Evolutionary conservation across 805 yeast genomes (phyloP).

Genomic region (Spathaspora girioi): DNA sequence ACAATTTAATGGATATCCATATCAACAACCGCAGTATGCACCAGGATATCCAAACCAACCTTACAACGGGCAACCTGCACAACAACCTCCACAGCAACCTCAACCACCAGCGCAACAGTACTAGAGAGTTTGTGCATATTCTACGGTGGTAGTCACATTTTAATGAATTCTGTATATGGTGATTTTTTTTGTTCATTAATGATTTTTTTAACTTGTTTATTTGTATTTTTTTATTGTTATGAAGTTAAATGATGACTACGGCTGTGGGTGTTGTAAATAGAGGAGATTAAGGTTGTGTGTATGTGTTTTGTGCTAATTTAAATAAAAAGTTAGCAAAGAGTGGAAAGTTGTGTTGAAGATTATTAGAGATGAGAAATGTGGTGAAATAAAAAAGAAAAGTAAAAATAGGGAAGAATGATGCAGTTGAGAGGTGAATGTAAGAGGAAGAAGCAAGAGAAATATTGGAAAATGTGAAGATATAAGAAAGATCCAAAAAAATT

Average conservation of each 20-base stretch:
- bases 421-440: background rate
- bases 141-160: background rate
- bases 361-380: background rate
- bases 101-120: constrained; percentile 10
- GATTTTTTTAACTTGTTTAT: background rate
- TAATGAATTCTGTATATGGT: background rate
- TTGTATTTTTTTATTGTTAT: background rate
- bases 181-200: background rate
- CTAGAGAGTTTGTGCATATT: background rate
- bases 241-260: background rate
- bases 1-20: constrained; percentile 17
- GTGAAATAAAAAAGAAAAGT: background rate
- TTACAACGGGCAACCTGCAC: constrained; percentile 1
- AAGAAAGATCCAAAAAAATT: background rate
- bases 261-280: background rate
- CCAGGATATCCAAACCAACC: constrained; percentile 8
- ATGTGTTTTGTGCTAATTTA: too few relatives aligned
- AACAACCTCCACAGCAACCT: constrained; percentile 5
- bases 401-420: background rate
- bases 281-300: too few relatives aligned
- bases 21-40: constrained; percentile 12
- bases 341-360: background rate
- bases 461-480: background rate
- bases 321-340: background rate
- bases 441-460: background rate